Evolutionary conservation across 306 rosid genomes (phyloP), one percentile per base, ranked within the genome.

Genomic region (Quercus wislizeni): DNA sequence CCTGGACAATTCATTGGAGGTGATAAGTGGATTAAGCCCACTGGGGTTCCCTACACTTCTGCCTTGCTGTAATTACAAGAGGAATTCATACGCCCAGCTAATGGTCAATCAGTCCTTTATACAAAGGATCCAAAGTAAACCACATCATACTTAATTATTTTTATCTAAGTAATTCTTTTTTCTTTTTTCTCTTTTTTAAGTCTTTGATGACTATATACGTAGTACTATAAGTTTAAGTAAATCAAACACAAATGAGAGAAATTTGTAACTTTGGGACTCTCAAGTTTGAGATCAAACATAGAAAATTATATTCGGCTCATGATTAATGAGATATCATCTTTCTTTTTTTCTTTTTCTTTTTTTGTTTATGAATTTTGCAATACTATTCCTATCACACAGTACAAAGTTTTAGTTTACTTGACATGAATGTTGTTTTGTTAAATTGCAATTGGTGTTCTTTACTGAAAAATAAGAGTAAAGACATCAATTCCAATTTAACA

Each of bases 1-100:
- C 79, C 93, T 0, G 86, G 86, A 0, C 79, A 0, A 17, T 84
- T 86, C 71, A 2, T 94, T 30, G 78, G 82, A 5, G 87, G 88
- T 3, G 88, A 86, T 76, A 2, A 51, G 0, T 92, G 98, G 98
- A 90, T 94, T 18, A 56, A 10, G 74, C 85, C 81, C 51, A 61
- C 80, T 2, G 90, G 92, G 1, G 74, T 89, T 4, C 92, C 92
- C 0, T 89, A 87, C 11, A 10, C 2, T 35, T 31, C 86, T 1
- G 84, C 85, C 46, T 19, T 82, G 82, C 15, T 80, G 74, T 25
- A 5, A 33, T 52, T 72, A 11, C 38, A 5, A 11, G 21, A 67
- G 5, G 23, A 35, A 2, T 62, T 58, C 69, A 27, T 17, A 1
- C 14, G 17, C 17, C 54, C 52, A 68, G 8, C 25, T n/a, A 33